phyloP scores from a whole-genome alignment of 1,284 basidiomycete species.

The Kalmanozyma brasiliensis region DNA sequence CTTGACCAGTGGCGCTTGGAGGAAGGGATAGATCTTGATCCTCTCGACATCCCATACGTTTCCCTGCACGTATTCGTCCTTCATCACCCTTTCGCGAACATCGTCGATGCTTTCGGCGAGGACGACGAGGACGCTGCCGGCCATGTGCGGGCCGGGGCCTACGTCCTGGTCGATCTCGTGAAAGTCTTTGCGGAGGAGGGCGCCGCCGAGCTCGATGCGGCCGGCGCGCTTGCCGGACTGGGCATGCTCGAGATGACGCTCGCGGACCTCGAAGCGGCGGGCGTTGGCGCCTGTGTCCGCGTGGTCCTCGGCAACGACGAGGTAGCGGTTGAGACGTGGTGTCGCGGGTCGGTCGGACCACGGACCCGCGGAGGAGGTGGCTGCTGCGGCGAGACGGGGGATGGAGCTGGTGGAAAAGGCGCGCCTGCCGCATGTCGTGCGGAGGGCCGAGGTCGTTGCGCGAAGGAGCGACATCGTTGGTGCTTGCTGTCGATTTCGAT shows the following conservation, averaged over 20 bases:
- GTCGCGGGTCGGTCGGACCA: constrained; percentile 38
- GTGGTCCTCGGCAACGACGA: constrained; percentile 52
- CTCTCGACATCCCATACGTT: constrained; percentile 48
- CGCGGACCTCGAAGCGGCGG: constrained; percentile 53
- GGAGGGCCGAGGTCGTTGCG: constrained; percentile 1
- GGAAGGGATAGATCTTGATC: constrained; percentile 51
- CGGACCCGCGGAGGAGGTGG: constrained; percentile 15
- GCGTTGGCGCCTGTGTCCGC: constrained; percentile 44
- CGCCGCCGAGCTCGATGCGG: constrained; percentile 55
- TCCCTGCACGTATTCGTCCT: constrained; percentile 53
- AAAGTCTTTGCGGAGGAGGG: constrained; percentile 50
- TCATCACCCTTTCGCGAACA: constrained; percentile 34
- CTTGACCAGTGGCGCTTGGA: constrained; percentile 40
- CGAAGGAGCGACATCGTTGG: constrained; percentile 15
- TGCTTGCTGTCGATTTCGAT: too few species aligned
- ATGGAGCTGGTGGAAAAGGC: constrained; percentile 13
- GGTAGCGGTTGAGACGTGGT: constrained; percentile 44
- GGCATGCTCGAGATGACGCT: constrained; percentile 52
- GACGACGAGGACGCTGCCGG: constrained; percentile 49
- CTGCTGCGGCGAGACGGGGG: constrained; percentile 9
- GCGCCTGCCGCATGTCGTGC: background rate
- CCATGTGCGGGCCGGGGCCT: constrained; percentile 43
- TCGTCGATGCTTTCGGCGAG: constrained; percentile 54
- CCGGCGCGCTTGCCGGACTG: constrained; percentile 47
- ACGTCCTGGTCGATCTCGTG: constrained; percentile 39